These are phyloP conservation scores for Rhizoctonia solani DNA, from an alignment of 1,284 basidiomycete species.

Conservation along the genomic window DNA sequence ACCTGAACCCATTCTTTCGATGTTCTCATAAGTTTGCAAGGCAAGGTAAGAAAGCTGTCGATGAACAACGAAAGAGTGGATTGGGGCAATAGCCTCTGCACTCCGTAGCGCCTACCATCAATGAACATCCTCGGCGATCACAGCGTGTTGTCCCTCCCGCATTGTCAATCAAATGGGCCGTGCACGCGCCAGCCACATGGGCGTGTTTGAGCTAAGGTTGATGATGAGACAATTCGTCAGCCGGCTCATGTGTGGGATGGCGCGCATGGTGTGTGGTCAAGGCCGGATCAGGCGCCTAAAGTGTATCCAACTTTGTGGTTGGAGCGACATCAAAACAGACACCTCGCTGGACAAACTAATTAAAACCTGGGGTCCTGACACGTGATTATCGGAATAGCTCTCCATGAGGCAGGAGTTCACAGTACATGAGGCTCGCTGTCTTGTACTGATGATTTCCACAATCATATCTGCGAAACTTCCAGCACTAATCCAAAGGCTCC, in stretches of 20 bases:
- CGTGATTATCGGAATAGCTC: constrained; percentile 22
- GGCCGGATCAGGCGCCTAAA: constrained; percentile 29
- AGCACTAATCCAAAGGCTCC: constrained; percentile 32
- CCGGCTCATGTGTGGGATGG: neutral
- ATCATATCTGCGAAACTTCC: constrained; percentile 24
- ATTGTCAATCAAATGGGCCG: constrained; percentile 28
- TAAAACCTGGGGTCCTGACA: constrained; percentile 13
- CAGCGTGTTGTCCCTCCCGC: constrained; percentile 26
- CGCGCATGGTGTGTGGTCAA: too few species aligned
- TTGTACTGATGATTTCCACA: constrained; percentile 14
- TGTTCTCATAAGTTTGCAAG: too few species aligned
- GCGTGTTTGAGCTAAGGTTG: constrained; percentile 18
- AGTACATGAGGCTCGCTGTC: neutral
- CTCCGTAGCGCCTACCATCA: constrained; percentile 39
- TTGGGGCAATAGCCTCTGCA: too few species aligned
- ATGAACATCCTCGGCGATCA: constrained; percentile 39
- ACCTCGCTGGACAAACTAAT: constrained; percentile 6
- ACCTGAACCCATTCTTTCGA: too few species aligned
- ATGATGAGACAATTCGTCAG: constrained; percentile 13
- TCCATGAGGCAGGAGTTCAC: constrained; percentile 20
- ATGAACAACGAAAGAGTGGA: too few species aligned
- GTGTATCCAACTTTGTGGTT: constrained; percentile 20
- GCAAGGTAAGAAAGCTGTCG: too few species aligned
- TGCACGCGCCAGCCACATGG: constrained; percentile 34
- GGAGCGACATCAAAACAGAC: constrained; percentile 22